phyloP scores from a whole-genome alignment of 495 filamentous ascomycete genomes.

The Penicillium tannophilum region DNA sequence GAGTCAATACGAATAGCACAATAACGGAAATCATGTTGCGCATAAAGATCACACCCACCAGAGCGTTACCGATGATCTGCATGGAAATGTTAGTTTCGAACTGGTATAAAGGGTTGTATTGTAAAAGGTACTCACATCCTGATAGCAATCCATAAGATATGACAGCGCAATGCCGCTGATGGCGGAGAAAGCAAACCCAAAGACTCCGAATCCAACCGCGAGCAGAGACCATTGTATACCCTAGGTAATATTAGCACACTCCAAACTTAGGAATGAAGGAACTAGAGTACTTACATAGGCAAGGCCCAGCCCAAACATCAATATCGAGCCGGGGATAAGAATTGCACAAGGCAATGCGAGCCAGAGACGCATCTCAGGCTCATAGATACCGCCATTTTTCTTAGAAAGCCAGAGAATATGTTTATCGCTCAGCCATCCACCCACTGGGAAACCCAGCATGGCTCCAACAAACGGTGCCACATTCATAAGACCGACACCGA shows the following conservation, averaged over 20 bases:
- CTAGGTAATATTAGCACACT: slow-evolving; percentile 14
- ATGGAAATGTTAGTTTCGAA: not conserved
- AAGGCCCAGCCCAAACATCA: slow-evolving; percentile 40
- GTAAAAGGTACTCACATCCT: slow-evolving; percentile 27
- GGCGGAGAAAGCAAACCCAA: slow-evolving; percentile 24
- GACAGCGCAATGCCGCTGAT: slow-evolving; percentile 32
- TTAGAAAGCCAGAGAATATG: slow-evolving; percentile 36
- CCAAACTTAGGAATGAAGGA: not conserved
- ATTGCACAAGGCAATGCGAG: slow-evolving; percentile 29
- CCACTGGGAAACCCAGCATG: slow-evolving; percentile 34
- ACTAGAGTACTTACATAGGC: slow-evolving; percentile 21
- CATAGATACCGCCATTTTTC: slow-evolving; percentile 42
- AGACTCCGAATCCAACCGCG: slow-evolving; percentile 34
- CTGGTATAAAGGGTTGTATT: not conserved
- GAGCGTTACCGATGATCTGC: slow-evolving; percentile 37
- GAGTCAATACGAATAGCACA: slow-evolving; percentile 37
- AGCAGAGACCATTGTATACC: slow-evolving; percentile 31
- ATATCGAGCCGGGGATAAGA: slow-evolving; percentile 26
- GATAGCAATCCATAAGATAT: slow-evolving; percentile 40
- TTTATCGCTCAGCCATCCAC: slow-evolving; percentile 40
- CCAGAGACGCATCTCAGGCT: slow-evolving; percentile 46
- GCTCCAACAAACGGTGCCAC: slow-evolving; percentile 42
- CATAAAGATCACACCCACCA: slow-evolving; percentile 37
- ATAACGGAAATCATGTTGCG: slow-evolving; percentile 35
- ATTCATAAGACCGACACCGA: slow-evolving; percentile 40